Conservation (phyloP, 306 rosid species). For the Vachellia collinsii region DNA sequence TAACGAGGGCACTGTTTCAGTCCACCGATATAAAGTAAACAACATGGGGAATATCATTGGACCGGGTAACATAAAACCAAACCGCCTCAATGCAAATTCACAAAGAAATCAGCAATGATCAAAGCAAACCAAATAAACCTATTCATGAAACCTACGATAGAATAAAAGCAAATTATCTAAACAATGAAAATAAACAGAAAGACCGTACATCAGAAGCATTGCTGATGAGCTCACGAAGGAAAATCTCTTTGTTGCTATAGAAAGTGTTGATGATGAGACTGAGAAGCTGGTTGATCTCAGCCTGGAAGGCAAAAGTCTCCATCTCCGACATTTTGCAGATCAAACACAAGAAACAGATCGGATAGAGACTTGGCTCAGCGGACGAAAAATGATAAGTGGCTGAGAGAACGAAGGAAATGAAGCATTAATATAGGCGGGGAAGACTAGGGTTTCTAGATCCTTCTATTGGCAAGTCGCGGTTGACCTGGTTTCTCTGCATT, state of each 20-base stretch:
- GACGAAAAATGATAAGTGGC: too few relatives aligned
- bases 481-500: too few relatives aligned
- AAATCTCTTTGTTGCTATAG: slow-evolving; percentile 98
- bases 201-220: slow-evolving; percentile 79
- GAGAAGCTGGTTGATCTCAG: slow-evolving; percentile 96
- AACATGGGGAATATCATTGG: not conserved
- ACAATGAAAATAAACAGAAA: not conserved
- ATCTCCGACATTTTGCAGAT: slow-evolving; percentile 59
- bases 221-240: slow-evolving; percentile 89
- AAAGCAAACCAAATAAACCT: not conserved
- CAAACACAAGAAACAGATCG: not conserved
- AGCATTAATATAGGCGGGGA: not conserved
- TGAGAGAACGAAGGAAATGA: not conserved
- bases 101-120: not conserved
- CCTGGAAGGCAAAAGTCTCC: slow-evolving; percentile 93
- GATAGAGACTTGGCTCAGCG: too few relatives aligned
- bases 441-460: slow-evolving; percentile 36
- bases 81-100: not conserved
- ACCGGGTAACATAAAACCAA: not conserved
- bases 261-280: slow-evolving; percentile 94
- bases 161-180: not conserved
- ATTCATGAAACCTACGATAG: not conserved
- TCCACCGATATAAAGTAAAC: not conserved
- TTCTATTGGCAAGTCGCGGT: too few relatives aligned
- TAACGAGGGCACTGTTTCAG: not conserved